phyloP scores from a whole-genome alignment of 345 rosid species.

The Salix koriyanagi region DNA sequence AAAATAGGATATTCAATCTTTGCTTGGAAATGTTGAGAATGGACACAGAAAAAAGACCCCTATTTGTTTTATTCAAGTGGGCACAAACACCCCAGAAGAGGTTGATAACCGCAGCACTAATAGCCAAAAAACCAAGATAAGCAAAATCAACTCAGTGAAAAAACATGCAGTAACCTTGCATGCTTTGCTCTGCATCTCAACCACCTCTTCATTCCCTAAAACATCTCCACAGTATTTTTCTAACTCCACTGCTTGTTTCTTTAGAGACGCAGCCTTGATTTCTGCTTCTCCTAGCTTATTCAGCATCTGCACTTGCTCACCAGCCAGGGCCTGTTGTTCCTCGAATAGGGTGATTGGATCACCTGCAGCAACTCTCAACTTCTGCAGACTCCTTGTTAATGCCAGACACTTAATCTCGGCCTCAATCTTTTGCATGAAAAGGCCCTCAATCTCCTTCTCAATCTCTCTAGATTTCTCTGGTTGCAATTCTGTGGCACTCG shows the following conservation, averaged over 20 bases:
- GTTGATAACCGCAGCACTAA: conserved; percentile 37
- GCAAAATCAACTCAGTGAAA: conserved; percentile 51
- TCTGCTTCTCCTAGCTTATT: conserved; percentile 45
- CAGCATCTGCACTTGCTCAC: conserved; percentile 36
- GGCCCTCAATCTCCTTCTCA: conserved; percentile 50
- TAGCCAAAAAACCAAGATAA: conserved; percentile 43
- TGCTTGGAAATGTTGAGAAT: conserved; percentile 20
- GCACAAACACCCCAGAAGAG: conserved; percentile 36
- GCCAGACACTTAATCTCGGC: conserved; percentile 69
- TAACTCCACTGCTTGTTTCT: conserved; percentile 50
- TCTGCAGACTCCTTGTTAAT: conserved; percentile 37
- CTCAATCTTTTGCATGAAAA: conserved; percentile 68
- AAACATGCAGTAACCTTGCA: conserved; percentile 45
- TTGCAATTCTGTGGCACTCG: conserved; percentile 25
- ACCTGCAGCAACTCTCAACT: conserved; percentile 34
- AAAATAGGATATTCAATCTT: conserved; percentile 8
- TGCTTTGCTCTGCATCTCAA: conserved; percentile 46
- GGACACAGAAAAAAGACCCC: conserved; percentile 8
- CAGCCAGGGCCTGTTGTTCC: conserved; percentile 43
- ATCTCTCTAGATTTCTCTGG: conserved; percentile 37
- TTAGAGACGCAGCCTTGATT: conserved; percentile 40
- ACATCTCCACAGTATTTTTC: conserved; percentile 43
- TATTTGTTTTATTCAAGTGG: conserved; percentile 40
- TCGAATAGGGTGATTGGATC: conserved; percentile 27
- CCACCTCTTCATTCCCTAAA: conserved; percentile 41